phyloP scores from a whole-genome alignment of 2,329 filamentous ascomycete species.

The Atkinsonella hypoxylon region DNA sequence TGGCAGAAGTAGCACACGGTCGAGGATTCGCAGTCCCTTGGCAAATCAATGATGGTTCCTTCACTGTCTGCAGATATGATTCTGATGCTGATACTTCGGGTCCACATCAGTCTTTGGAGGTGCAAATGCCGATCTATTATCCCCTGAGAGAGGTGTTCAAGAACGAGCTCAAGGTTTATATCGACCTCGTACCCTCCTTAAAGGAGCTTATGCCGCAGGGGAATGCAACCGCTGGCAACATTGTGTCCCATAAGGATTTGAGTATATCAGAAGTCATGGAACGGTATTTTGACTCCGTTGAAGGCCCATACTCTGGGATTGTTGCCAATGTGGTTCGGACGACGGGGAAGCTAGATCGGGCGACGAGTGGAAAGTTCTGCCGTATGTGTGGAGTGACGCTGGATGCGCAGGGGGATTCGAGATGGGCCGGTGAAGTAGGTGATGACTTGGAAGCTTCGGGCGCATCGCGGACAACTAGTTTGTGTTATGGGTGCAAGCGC shows the following conservation, averaged over 20 bases:
- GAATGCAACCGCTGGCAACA: constrained; percentile 16
- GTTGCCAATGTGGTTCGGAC: constrained; percentile 94
- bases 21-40: constrained; percentile 74
- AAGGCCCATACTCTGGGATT: constrained; percentile 76
- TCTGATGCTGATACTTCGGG: constrained; percentile 11
- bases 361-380: constrained; percentile 36
- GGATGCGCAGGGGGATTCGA: constrained; percentile 48
- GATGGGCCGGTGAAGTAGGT: constrained; percentile 50
- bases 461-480: constrained; percentile 18
- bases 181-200: constrained; percentile 41
- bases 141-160: constrained; percentile 77
- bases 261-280: constrained; percentile 87
- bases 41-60: constrained; percentile 63
- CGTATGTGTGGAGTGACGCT: constrained; percentile 59
- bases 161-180: constrained; percentile 63
- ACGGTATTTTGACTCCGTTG: constrained; percentile 73
- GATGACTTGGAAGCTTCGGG: constrained; percentile 19
- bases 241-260: constrained; percentile 59
- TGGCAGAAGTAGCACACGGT: constrained; percentile 84
- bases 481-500: constrained; percentile 67
- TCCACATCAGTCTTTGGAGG: constrained; percentile 9
- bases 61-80: constrained; percentile 22
- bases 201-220: constrained; percentile 32
- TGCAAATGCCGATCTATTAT: constrained; percentile 48
- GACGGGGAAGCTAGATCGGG: constrained; percentile 61